A percentile compares a stretch with the other conserved stretches of the same genome.
These are phyloP conservation scores for Lepiota brunneoincarnata DNA, from an alignment of 768 basidiomycete species.

Conservation along the genomic window DNA sequence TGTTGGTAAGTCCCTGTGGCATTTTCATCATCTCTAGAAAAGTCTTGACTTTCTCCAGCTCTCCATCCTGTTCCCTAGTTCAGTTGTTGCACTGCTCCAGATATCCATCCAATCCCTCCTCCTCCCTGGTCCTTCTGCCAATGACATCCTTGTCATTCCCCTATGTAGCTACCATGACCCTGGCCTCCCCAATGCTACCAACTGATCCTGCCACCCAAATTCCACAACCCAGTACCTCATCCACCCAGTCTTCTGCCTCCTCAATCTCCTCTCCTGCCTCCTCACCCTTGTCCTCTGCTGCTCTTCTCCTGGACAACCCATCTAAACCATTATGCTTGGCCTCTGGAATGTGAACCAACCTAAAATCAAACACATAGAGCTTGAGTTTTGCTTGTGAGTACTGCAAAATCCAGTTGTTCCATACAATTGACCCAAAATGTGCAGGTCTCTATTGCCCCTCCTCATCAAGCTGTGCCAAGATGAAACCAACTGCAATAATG, in stretches of 20 bases:
- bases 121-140: neutral
- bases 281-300: constrained; percentile 14
- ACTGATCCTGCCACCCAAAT: neutral
- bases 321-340: constrained; percentile 31
- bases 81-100: neutral
- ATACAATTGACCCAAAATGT: constrained; percentile 6
- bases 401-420: neutral
- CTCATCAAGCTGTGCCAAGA: neutral
- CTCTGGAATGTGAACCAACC: constrained; percentile 33
- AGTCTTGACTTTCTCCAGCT: neutral
- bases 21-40: constrained; percentile 1
- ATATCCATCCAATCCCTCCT: no score
- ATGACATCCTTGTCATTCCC: neutral
- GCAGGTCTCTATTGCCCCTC: neutral
- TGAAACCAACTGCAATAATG: constrained; percentile 6
- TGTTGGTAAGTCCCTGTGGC: no score
- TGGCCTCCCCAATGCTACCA: neutral
- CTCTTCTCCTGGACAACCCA: constrained; percentile 28
- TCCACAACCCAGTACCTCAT: no score
- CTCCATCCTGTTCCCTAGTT: neutral
- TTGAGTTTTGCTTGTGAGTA: constrained; percentile 19
- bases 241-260: constrained; percentile 21
- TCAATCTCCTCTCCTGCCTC: constrained; percentile 17
- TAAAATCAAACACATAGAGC: constrained; percentile 35
- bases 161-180: neutral